A percentile compares a stretch with the other conserved stretches of the same genome.
These are phyloP conservation scores for Bjerkandera adusta DNA, from an alignment of 1,284 basidiomycete genomes.

Conservation along the genomic window DNA sequence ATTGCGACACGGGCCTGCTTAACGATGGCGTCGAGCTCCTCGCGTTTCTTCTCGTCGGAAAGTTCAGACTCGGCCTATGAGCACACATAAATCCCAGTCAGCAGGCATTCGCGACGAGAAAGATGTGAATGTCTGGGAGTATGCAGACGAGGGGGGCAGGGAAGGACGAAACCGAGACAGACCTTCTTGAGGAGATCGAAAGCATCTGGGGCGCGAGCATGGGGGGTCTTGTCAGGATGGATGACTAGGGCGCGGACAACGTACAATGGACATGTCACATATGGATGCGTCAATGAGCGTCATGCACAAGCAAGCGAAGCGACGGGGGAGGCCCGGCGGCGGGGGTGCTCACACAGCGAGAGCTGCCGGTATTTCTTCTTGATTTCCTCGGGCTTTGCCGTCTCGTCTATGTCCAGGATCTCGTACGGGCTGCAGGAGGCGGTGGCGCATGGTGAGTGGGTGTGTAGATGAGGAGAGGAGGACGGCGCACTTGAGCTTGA, in stretches of 20 bases:
- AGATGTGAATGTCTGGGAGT: constrained; percentile 1
- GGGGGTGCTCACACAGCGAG: constrained; percentile 65
- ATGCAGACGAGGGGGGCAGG: too few relatives aligned
- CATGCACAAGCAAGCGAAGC: constrained; percentile 1
- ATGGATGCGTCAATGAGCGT: constrained; percentile 4
- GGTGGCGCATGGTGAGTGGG: constrained; percentile 7
- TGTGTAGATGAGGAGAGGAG: not conserved
- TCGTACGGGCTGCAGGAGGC: constrained; percentile 75
- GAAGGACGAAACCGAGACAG: constrained; percentile 16
- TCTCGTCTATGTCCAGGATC: constrained; percentile 66
- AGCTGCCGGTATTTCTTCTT: constrained; percentile 81
- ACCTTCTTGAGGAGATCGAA: constrained; percentile 86
- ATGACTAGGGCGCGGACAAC: constrained; percentile 62
- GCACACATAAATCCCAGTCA: not conserved
- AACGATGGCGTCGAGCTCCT: constrained; percentile 76
- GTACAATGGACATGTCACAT: constrained; percentile 28
- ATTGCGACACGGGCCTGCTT: constrained; percentile 63
- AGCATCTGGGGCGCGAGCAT: constrained; percentile 76
- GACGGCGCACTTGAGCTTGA: constrained; percentile 74
- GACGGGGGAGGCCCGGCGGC: constrained; percentile 5
- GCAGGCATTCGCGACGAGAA: constrained; percentile 4
- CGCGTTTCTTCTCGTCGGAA: constrained; percentile 69
- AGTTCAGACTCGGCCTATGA: constrained; percentile 78
- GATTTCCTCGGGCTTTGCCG: constrained; percentile 64
- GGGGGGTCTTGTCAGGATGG: constrained; percentile 82